Evolutionary conservation across 2,329 filamentous ascomycete species (phyloP).

Genomic region (Mollisiaceae sp.): DNA sequence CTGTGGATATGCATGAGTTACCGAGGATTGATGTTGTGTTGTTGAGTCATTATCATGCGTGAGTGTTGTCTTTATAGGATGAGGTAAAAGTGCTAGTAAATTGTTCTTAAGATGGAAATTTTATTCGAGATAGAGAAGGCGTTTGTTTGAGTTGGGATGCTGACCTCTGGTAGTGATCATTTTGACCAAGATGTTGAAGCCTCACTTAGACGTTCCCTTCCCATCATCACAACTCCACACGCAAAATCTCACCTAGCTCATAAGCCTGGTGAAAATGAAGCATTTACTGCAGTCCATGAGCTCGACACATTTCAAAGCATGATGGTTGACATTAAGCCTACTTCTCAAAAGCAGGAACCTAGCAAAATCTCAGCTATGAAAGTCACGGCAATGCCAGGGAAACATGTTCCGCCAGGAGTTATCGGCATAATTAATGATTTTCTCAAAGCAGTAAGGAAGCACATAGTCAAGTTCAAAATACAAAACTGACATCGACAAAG

Average conservation of each 20-base stretch:
- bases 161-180: slow-evolving; percentile 45
- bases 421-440: slow-evolving; percentile 40
- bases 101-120: background rate
- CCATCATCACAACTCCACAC: slow-evolving; percentile 68
- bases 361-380: slow-evolving; percentile 52
- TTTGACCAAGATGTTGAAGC: slow-evolving; percentile 56
- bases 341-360: slow-evolving; percentile 14
- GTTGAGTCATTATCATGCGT: slow-evolving; percentile 68
- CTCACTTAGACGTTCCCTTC: slow-evolving; percentile 44
- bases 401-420: slow-evolving; percentile 57
- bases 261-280: slow-evolving; percentile 48
- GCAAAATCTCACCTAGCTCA: slow-evolving; percentile 57
- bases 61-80: slow-evolving; percentile 19
- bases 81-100: background rate
- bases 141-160: background rate
- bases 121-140: background rate
- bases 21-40: slow-evolving; percentile 54
- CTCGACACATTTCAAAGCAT: slow-evolving; percentile 61
- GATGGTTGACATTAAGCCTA: slow-evolving; percentile 49
- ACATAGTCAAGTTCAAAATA: slow-evolving; percentile 46
- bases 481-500: background rate
- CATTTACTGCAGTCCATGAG: slow-evolving; percentile 59
- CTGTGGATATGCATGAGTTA: slow-evolving; percentile 64
- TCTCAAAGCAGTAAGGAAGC: slow-evolving; percentile 40
- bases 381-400: slow-evolving; percentile 67